Evolutionary conservation across 2,329 filamentous ascomycete species (phyloP).

Genomic region (Trichoderma koningii): DNA sequence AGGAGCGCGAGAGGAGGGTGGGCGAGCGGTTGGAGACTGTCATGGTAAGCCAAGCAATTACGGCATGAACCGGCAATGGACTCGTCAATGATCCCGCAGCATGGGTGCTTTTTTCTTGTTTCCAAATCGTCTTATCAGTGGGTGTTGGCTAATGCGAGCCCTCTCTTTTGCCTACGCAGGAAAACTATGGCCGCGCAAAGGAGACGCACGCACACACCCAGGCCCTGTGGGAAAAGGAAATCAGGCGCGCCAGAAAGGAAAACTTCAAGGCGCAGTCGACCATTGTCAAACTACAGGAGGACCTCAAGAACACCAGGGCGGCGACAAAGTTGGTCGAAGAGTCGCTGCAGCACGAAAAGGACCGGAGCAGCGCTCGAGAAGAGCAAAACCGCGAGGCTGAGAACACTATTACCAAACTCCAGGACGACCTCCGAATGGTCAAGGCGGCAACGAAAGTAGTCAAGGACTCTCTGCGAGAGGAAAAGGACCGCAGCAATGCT

Average conservation of each 20-base stretch:
- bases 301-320: slow-evolving; percentile 63
- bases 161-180: slow-evolving; percentile 48
- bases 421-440: slow-evolving; percentile 69
- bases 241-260: slow-evolving; percentile 68
- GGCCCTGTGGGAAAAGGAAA: slow-evolving; percentile 72
- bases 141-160: slow-evolving; percentile 6
- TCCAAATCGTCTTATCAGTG: not conserved
- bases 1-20: slow-evolving; percentile 65
- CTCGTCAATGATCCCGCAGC: not conserved
- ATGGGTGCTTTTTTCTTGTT: not conserved
- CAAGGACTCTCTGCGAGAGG: slow-evolving; percentile 57
- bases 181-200: slow-evolving; percentile 69
- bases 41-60: slow-evolving; percentile 58
- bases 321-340: slow-evolving; percentile 59
- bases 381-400: slow-evolving; percentile 74
- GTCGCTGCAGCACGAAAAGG: slow-evolving; percentile 63
- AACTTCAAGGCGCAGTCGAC: slow-evolving; percentile 73
- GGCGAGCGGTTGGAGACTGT: slow-evolving; percentile 67
- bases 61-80: too few relatives aligned
- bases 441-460: slow-evolving; percentile 57
- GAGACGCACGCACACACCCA: slow-evolving; percentile 68
- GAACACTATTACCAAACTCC: slow-evolving; percentile 66
- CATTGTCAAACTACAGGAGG: slow-evolving; percentile 72
- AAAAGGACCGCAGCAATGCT: slow-evolving; percentile 13
- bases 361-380: slow-evolving; percentile 61